Evolutionary conservation across 768 basidiomycete genomes (phyloP).

Genomic region (Porpolomopsis calyptriformis): DNA sequence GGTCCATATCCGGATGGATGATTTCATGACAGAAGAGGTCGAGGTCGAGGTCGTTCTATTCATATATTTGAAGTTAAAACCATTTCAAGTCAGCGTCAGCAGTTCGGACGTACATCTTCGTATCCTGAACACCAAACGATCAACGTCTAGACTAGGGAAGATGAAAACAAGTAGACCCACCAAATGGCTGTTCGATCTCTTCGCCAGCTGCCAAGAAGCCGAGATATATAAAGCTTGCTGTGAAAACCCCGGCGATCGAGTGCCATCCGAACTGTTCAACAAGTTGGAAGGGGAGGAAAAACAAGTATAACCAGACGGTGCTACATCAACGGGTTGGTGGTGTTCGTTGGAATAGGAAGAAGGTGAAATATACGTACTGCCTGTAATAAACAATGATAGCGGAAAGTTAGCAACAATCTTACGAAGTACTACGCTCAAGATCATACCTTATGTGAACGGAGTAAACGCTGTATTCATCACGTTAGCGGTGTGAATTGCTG

Average conservation of each 20-base stretch:
- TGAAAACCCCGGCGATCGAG: slow-evolving; percentile 53
- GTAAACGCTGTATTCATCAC: slow-evolving; percentile 36
- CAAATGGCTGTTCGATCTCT: slow-evolving; percentile 62
- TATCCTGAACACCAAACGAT: slow-evolving; percentile 31
- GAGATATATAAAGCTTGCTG: slow-evolving; percentile 65
- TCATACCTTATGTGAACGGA: slow-evolving; percentile 49
- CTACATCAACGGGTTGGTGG: slow-evolving; percentile 15
- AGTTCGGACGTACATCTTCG: slow-evolving; percentile 36
- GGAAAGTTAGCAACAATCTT: slow-evolving; percentile 2
- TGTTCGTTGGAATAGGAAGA: slow-evolving; percentile 1
- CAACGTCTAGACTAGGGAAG: background rate
- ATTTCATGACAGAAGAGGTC: slow-evolving; percentile 53
- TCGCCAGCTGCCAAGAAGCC: slow-evolving; percentile 65
- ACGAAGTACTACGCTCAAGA: background rate
- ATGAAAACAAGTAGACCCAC: slow-evolving; percentile 21
- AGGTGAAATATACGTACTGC: slow-evolving; percentile 19
- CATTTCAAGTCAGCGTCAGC: background rate
- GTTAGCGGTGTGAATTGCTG: background rate
- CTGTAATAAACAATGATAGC: no score
- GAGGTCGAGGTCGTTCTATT: slow-evolving; percentile 55
- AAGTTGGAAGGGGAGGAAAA: slow-evolving; percentile 71
- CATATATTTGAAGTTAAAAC: slow-evolving; percentile 1
- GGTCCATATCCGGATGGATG: slow-evolving; percentile 45
- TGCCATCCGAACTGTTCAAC: slow-evolving; percentile 51
- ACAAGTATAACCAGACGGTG: slow-evolving; percentile 64